Percentiles rank a stretch among this genome's conserved stretches.
These are phyloP conservation scores for Kodamaea neixiangensis DNA, from an alignment of 805 yeast genomes.

Conservation along the genomic window DNA sequence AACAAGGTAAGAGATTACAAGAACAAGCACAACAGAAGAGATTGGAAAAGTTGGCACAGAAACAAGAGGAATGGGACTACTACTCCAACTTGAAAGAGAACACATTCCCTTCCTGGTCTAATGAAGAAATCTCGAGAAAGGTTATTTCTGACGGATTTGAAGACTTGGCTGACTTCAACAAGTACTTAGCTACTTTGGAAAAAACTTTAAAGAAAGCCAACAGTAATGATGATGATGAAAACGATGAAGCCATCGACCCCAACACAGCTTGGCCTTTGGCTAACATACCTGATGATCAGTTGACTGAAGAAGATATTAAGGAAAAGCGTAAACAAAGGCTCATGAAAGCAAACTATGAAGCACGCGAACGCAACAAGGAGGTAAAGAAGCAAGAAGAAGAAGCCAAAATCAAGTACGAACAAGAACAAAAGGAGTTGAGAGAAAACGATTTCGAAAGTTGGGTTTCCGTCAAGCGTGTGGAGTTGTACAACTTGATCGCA, in stretches of 20 bases:
- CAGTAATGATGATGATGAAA: conserved; percentile 50
- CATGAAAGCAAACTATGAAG: conserved; percentile 84
- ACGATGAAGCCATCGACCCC: conserved; percentile 44
- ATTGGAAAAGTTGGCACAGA: conserved; percentile 74
- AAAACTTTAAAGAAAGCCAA: conserved; percentile 71
- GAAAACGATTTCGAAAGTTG: conserved; percentile 71
- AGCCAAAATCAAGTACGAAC: conserved; percentile 58
- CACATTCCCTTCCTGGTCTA: conserved; percentile 46
- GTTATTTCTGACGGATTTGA: conserved; percentile 76
- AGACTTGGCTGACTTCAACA: conserved; percentile 68
- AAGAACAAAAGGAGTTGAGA: conserved; percentile 78
- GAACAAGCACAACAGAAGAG: conserved; percentile 89
- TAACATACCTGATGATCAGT: conserved; percentile 81
- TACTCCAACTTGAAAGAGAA: conserved; percentile 59
- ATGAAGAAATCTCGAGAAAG: conserved; percentile 54
- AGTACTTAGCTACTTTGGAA: conserved; percentile 64
- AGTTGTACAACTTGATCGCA: conserved; percentile 59
- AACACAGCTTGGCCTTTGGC: conserved; percentile 67
- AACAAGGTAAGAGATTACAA: conserved; percentile 85
- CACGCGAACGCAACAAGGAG: conserved; percentile 76
- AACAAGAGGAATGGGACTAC: conserved; percentile 77
- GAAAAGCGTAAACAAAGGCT: conserved; percentile 86
- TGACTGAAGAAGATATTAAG: conserved; percentile 75
- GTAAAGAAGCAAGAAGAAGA: conserved; percentile 71
- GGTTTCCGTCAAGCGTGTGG: conserved; percentile 69